Evolutionary conservation across 306 rosid genomes (phyloP).

Genomic region (Luffa aegyptiaca): DNA sequence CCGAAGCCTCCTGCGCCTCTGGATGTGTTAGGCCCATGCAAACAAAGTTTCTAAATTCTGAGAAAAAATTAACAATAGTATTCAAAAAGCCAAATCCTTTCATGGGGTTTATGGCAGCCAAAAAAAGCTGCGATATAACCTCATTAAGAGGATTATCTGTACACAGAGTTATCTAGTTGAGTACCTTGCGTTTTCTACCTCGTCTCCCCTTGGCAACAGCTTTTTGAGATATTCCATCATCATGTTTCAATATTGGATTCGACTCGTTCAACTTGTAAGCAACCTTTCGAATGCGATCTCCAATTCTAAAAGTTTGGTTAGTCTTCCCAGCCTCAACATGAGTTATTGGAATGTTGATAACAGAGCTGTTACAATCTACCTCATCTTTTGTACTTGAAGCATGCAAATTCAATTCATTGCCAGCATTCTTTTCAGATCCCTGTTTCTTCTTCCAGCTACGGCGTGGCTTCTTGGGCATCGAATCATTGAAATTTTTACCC

Average conservation of each 20-base stretch:
- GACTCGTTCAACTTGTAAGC: constrained; percentile 34
- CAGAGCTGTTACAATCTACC: constrained; percentile 16
- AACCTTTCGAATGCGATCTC: constrained; percentile 40
- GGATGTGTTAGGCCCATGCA: constrained; percentile 17
- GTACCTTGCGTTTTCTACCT: constrained; percentile 11
- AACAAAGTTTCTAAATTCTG: constrained; percentile 31
- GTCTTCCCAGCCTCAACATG: constrained; percentile 1
- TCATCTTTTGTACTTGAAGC: constrained; percentile 30
- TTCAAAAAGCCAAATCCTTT: constrained; percentile 14
- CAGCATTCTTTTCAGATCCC: constrained; percentile 19
- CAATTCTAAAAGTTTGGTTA: constrained; percentile 27
- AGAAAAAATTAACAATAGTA: constrained; percentile 27
- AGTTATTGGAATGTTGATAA: constrained; percentile 2
- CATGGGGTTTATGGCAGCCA: constrained; percentile 37
- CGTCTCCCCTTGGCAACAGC: background rate
- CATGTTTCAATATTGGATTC: constrained; percentile 28
- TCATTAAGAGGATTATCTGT: constrained; percentile 23
- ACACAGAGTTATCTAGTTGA: constrained; percentile 6
- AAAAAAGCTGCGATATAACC: constrained; percentile 34
- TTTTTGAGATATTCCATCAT: constrained; percentile 14
- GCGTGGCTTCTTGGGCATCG: constrained; percentile 25
- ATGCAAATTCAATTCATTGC: background rate
- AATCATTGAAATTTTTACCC: constrained; percentile 29
- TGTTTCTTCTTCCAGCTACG: constrained; percentile 13
- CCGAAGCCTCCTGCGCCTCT: constrained; percentile 20